phyloP scores from a whole-genome alignment of 1,284 basidiomycete genomes.

The Heterobasidion annosum region DNA sequence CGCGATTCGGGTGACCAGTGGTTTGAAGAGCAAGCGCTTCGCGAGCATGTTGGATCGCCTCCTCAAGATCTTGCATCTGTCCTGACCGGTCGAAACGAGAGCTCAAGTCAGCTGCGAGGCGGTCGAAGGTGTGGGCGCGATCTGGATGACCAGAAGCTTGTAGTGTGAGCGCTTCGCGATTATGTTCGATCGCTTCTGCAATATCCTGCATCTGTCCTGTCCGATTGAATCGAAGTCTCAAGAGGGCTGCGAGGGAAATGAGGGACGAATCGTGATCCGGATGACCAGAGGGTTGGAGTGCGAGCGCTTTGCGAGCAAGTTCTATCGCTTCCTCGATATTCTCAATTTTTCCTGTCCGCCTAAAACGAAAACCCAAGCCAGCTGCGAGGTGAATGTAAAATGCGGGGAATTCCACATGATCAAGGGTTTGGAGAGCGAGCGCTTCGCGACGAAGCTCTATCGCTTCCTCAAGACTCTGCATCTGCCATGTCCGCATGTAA shows the following conservation, averaged over 20 bases:
- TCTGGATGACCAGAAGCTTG: background rate
- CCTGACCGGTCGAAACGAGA: constrained; percentile 14
- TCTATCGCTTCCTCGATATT: background rate
- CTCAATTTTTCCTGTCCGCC: background rate
- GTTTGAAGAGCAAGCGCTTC: too few relatives aligned
- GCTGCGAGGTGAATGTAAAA: background rate
- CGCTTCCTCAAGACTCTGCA: background rate
- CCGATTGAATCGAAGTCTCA: too few relatives aligned
- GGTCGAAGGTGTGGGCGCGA: background rate
- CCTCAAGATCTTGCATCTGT: constrained; percentile 13
- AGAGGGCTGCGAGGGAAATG: too few relatives aligned
- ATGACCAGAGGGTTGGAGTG: too few relatives aligned
- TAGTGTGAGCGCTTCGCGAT: background rate
- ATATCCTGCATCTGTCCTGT: too few relatives aligned
- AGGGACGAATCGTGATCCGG: too few relatives aligned
- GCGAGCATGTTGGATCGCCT: background rate
- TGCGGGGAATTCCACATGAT: background rate
- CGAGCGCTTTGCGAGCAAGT: too few relatives aligned
- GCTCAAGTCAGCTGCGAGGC: background rate
- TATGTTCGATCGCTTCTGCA: background rate
- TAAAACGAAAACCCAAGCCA: background rate
- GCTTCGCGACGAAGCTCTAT: background rate
- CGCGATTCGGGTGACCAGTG: too few relatives aligned
- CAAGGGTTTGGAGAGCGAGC: background rate
- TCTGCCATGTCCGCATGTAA: background rate